Base-by-base conservation (phyloP, 2,329 filamentous ascomycete species). In the Aschersonia sp. region DNA sequence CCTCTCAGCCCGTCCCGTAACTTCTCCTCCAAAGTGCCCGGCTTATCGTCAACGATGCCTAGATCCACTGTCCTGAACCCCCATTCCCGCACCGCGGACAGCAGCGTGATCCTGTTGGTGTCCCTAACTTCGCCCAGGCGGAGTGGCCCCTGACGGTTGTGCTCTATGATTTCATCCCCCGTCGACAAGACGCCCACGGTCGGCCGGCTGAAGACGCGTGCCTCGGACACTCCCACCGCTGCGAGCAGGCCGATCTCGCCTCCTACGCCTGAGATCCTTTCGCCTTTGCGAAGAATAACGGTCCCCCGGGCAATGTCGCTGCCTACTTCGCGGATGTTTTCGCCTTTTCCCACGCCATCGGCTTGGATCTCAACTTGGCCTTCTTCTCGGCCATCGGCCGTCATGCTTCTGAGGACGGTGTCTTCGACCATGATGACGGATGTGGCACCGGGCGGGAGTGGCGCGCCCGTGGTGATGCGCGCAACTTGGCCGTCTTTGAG, bases 391-490 rank as follows among this genome's bases (percentile, higher is more conserved):
- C 82, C 85, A 55, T 94, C 86, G 0, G 85, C 81, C 0, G 88
- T 92, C 64, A 78, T 80, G 2, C 77, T 81, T 51, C 77, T 79
- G 4, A 98, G 70, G 1, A 82, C 67, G 0, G 92, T 98, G 59
- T 96, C 92, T 66, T 98, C 92, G 0, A 98, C 92, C 66, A 67
- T 97, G 44, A 96, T 83, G 4, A 98, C 89, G 0, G 91, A 84
- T 30, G 87, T 94, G 2, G 92, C 88, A 1, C 89, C 88, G 0
- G 82, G 81, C 1, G 92, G 92, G 1, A 98, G 69, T 9, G 92
- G 91, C 5, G 92, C 92, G 0, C 92, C 92, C 0, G 92, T 98
- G 0, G 92, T 98, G 55, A 98, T 95, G 44, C 92, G 77, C 0
- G 91, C 84, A 47, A 97, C 82, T 53, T 89, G 75, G 0, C 89